These are phyloP conservation scores for Dioszegia hungarica DNA, from an alignment of 768 basidiomycete species.

Conservation along the genomic window DNA sequence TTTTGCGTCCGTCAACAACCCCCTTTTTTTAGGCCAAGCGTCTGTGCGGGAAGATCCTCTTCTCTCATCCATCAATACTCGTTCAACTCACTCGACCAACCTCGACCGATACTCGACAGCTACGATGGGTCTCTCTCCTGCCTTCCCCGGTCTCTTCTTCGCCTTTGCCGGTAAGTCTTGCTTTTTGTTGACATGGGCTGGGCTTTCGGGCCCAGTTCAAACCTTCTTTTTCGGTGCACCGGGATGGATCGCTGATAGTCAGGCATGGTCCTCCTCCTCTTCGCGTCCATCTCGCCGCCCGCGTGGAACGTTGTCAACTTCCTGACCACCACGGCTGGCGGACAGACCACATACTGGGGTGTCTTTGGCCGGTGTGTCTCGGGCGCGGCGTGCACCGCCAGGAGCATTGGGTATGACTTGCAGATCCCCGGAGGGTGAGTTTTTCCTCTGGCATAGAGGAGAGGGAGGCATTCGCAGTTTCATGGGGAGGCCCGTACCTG, in stretches of 20 bases:
- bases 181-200: neutral
- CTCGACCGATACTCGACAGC: neutral
- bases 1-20: no score
- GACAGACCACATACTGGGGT: conserved; percentile 58
- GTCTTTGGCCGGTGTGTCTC: conserved; percentile 61
- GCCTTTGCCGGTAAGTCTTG: conserved; percentile 62
- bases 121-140: conserved; percentile 53
- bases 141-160: conserved; percentile 66
- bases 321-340: conserved; percentile 55
- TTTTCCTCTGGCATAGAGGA: neutral
- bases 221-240: no score
- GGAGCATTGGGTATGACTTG: conserved; percentile 61
- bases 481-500: no score
- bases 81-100: no score
- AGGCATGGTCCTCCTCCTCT: conserved; percentile 1
- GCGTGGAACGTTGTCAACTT: conserved; percentile 70
- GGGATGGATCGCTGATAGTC: no score
- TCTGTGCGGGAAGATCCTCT: no score
- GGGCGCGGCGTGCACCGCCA: conserved; percentile 33
- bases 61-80: no score
- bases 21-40: no score
- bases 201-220: no score
- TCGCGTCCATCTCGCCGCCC: conserved; percentile 63
- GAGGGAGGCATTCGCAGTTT: no score
- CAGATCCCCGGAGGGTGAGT: conserved; percentile 30